Evolutionary conservation across 805 yeast species (phyloP), one percentile per base, ranked within the genome.

Genomic region (Kodamaea fukazawae): DNA sequence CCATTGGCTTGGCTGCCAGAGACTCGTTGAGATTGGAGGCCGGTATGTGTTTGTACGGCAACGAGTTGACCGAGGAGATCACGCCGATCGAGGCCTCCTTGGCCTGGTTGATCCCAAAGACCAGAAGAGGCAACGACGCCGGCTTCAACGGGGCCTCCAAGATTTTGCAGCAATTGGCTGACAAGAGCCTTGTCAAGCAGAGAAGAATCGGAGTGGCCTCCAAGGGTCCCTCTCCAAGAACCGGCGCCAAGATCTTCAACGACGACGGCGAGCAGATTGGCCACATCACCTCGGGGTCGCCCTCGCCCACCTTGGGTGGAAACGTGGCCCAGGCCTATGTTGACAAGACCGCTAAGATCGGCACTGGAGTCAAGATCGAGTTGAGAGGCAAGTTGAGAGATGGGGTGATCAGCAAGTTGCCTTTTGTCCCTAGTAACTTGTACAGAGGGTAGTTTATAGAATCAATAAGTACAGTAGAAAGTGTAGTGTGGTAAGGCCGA

Each of bases 1-100:
- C 96, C 28, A 86, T 89, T 51, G 99, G 99, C 4, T 77, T 93
- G 37, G 99, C 98, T n/a, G 98, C 99, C 2, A 81, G 99, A 63
- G 99, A 93, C 61, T 86, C 97, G 8, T 72, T 93, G 49, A 79
- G 99, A 56, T 69, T 93, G 38, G 99, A 93, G 68, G 99, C 99
- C 4, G 99, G 99, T 23, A 86, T 93, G 96, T 93, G 99, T 64
- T 73, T 93, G 40, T 93, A 93, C 55, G 99, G 99, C 2, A 85
- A 89, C 59, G 99, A 93, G 63, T 73, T 93, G 53, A 77, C 75
- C 46, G 96, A 88, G 51, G 61, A 66, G 9, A 79, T 77, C 22
- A 83, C 96, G 2, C 99, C 99, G 8, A 79, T 91, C 3, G 95
- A 89, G 51, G 95, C 93, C 0, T 79, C 93, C 0, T 74, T 93